Evolutionary conservation across 495 filamentous ascomycete genomes (phyloP), one percentile per base, ranked within the genome.

Genomic region (Cryomyces minteri): DNA sequence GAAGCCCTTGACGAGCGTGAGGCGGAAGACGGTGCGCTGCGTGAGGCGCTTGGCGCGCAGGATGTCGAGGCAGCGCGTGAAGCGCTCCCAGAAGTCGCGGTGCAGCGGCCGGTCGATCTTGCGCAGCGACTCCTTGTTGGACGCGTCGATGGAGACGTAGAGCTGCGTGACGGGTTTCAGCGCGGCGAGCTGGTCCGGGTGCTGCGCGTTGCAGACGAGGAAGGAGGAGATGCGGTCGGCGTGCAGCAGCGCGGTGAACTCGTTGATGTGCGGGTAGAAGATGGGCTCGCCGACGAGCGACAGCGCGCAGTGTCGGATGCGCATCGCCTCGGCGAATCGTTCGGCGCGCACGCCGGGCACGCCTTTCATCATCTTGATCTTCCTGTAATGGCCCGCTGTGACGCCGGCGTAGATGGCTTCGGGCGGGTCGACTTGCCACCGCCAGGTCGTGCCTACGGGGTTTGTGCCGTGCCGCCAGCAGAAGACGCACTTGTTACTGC

Each of bases 381-480:
- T 96, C 56, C 85, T 74, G 67, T 94, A 93, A 62, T 96, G 88
- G 12, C 80, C 84, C 39, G 80, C 80, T 55, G 90, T 93, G 49
- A 92, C 80, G 30, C 88, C 88, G 36, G 77, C 63, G 57, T 94
- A 93, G 52, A 96, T 92, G 50, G 82, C 59, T 28, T 94, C 79
- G 0, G 88, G 87, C 0, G 82, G 77, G 58, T 96, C 88, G 40
- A 94, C 82, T 45, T 85, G 76, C 88, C 88, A 96, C 40, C 88
- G 78, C 88, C 88, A 96, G 5, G 77, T 88, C 3, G 88, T 96
- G 30, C 88, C 87, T 11, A 96, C 88, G 0, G 88, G 88, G 61
- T 96, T 96, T 0, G 88, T 96, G 39, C 88, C 88, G 57, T 95
- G 88, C 9, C 88, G 79, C 88, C 88, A 96, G 70, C 88, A 96